phyloP scores from a whole-genome alignment of 495 filamentous ascomycete genomes.

The Penicillium alfredii region DNA sequence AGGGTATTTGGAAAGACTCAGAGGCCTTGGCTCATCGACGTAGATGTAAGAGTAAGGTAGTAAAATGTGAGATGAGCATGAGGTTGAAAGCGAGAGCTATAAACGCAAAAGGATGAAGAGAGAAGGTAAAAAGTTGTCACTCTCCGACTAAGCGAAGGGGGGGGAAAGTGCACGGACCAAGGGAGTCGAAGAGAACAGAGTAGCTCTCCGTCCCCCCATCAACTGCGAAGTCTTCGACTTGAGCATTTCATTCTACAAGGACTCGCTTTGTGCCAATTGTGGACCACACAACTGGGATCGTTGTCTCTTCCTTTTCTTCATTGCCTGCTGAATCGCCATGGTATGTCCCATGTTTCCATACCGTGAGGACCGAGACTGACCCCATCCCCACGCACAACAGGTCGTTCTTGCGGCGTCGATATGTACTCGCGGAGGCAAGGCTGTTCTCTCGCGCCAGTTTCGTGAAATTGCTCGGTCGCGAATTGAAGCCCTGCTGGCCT shows the following conservation, averaged over 20 bases:
- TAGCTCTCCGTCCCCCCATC: slow-evolving; percentile 34
- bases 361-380: slow-evolving; percentile 16
- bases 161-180: slow-evolving; percentile 37
- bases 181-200: slow-evolving; percentile 44
- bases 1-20: neutral
- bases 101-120: slow-evolving; percentile 9
- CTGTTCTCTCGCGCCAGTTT: slow-evolving; percentile 93
- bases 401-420: slow-evolving; percentile 98
- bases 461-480: slow-evolving; percentile 91
- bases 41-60: neutral
- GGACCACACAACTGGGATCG: neutral
- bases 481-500: slow-evolving; percentile 91
- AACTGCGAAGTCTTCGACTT: slow-evolving; percentile 9
- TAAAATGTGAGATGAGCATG: neutral
- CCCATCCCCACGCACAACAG: slow-evolving; percentile 42
- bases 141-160: slow-evolving; percentile 42
- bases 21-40: neutral
- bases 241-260: neutral
- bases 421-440: slow-evolving; percentile 96
- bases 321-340: slow-evolving; percentile 13
- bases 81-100: slow-evolving; percentile 11
- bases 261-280: neutral
- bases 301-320: neutral
- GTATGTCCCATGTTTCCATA: slow-evolving; percentile 11
- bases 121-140: slow-evolving; percentile 11